phyloP scores from a whole-genome alignment of 495 filamentous ascomycete genomes.

The Aspergillus panamensis region DNA sequence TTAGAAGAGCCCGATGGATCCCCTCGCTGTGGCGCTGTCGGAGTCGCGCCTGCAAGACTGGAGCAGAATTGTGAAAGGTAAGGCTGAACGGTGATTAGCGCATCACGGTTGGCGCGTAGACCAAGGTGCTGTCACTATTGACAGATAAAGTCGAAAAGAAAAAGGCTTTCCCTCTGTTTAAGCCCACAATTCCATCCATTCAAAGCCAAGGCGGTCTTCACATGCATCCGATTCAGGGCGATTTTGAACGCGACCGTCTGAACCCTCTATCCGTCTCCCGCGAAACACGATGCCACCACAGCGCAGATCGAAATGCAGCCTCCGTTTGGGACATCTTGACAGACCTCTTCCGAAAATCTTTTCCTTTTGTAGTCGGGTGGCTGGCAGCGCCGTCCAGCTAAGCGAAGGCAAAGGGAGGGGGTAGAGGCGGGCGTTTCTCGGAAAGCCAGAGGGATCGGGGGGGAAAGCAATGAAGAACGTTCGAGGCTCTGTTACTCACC shows the following conservation, averaged over 20 bases:
- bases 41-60: neutral
- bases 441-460: slow-evolving; percentile 15
- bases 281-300: slow-evolving; percentile 4
- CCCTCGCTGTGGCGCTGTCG: neutral
- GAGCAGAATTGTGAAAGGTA: neutral
- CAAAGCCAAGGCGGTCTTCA: neutral
- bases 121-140: neutral
- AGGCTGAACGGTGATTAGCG: neutral
- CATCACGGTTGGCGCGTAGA: slow-evolving; percentile 1
- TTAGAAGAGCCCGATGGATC: neutral
- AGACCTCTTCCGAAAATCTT: neutral
- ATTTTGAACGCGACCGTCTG: slow-evolving; percentile 22
- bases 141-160: neutral
- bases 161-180: neutral
- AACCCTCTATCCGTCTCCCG: slow-evolving; percentile 6
- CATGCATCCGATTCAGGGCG: slow-evolving; percentile 1
- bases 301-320: slow-evolving; percentile 5
- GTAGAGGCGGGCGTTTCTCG: slow-evolving; percentile 12
- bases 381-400: neutral
- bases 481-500: slow-evolving; percentile 30
- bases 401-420: slow-evolving; percentile 6
- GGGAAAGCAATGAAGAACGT: slow-evolving; percentile 21
- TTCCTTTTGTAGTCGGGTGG: neutral
- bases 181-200: neutral
- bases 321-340: neutral